Base-by-base conservation (phyloP, 345 rosid genomes). In the Syzygium oleosum region DNA sequence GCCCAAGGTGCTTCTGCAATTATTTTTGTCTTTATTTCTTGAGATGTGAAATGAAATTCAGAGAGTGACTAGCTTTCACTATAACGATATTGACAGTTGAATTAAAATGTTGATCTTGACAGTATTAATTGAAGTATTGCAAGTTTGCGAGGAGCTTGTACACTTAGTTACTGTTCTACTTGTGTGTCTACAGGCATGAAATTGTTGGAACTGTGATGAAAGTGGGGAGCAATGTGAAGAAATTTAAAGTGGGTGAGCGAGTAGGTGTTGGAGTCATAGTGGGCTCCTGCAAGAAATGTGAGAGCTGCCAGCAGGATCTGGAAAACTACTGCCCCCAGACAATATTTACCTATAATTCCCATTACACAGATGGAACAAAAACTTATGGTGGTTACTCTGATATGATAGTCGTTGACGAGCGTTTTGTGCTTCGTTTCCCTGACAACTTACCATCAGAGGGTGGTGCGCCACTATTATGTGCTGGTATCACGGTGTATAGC, bases 401-500 rank as follows among this genome's bases (percentile, higher is more conserved):
- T 85, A 90, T 84, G 83, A 93, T 96, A 12, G 96, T 97, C 25
- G 96, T 96, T 46, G 93, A 97, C 84, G 95, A 97, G 91, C 92
- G 90, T 53, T 97, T 85, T 87, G 99, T 97, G 85, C 86, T 96
- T 38, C 88, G 92, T 6, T 87, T 97, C 87, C 98, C 98, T 5
- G 96, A 94, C 19, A 91, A 92, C 90, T 84, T 97, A 91, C 95
- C 98, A 3, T 65, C 91, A 7, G 98, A 95, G 85, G 89, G 95
- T 3, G 95, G 95, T 53, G 99, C 99, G 0, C 98, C 98, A 4
- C 89, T 97, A 41, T 91, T 97, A 78, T 97, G 99, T 89, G 98
- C 99, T 84, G 99, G 98, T 86, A 95, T 94, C 90, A 97, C 99
- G 1, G 94, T 97, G 85, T 96, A 94, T 87, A 97, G 98, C 92